Conservation (phyloP, 2,329 filamentous ascomycete genomes). For the Curvularia sp. region DNA sequence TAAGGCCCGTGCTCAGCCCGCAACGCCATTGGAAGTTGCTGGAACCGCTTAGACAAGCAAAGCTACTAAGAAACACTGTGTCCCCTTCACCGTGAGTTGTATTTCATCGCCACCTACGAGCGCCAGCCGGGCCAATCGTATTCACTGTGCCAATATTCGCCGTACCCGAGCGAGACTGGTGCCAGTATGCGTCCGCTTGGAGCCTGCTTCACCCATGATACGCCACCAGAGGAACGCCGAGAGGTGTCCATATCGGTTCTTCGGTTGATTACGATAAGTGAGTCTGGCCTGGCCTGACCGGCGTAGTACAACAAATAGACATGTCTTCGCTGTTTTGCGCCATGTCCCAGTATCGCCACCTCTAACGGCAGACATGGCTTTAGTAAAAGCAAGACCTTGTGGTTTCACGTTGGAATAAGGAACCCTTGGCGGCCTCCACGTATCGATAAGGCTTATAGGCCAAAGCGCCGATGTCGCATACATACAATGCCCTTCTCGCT, state of each 20-base stretch:
- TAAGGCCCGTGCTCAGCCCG: conserved; percentile 35
- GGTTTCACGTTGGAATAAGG: not conserved
- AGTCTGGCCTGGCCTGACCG: not conserved
- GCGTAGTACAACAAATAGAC: not conserved
- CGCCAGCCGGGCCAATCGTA: conserved; percentile 21
- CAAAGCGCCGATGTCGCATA: not conserved
- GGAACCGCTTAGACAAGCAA: conserved; percentile 31
- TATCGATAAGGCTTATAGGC: not conserved
- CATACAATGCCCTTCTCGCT: not conserved
- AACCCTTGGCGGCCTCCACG: not conserved
- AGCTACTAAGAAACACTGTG: conserved; percentile 28
- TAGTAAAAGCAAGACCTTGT: not conserved
- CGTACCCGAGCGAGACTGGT: conserved; percentile 26
- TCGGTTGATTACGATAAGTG: conserved; percentile 1
- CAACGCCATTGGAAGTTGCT: conserved; percentile 41
- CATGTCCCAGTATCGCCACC: not conserved
- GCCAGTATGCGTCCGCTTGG: conserved; percentile 32
- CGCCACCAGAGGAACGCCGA: conserved; percentile 25
- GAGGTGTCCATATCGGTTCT: conserved; percentile 9
- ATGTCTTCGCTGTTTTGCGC: not conserved
- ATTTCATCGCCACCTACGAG: conserved; percentile 2
- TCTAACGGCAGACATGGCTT: not conserved
- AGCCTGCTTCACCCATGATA: conserved; percentile 35
- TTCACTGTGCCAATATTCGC: conserved; percentile 16
- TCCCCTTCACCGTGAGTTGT: conserved; percentile 19